Base-by-base conservation (phyloP, 2,329 filamentous ascomycete species). In the Penicillium psychrosexuale region DNA sequence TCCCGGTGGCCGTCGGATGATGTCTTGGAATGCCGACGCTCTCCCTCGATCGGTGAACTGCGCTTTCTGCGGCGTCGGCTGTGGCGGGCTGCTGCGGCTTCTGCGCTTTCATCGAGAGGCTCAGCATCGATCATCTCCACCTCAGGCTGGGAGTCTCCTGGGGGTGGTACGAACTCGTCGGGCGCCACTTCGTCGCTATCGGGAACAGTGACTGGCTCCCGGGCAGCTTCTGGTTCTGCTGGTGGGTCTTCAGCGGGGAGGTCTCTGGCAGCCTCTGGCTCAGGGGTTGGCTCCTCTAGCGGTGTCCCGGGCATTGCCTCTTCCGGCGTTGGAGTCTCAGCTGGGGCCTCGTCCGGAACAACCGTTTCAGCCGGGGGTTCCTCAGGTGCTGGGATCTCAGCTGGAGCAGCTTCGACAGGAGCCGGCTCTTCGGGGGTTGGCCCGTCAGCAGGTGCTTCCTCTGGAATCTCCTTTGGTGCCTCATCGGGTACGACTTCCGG, bases 11-110 rank as follows among this genome's bases (percentile, higher is more conserved):
- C 67, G 47, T 75, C 73, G 5, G 67, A 69, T 3, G 72, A 76
- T 27, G 66, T 63, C 48, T 69, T 76, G 4, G 73, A 74, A 37
- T 66, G 64, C 8, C 68, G 67, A 51, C 69, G 69, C 28, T 74
- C 72, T 24, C 66, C 65, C 2, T 71, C 68, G 27, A 61, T 53
- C 8, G 68, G 62, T 2, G 67, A 66, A 15, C n/a, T 48, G 24
- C 66, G 69, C 52, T 65, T 66, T 65, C 69, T 72, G 47, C 63
- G 72, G 49, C 67, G 69, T 31, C 66, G 65, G 17, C 51, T 57
- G 30, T 64, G 55, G 5, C 57, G 47, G 7, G 51, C 56, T 13
- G 47, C 48, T 30, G 47, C 49, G 3, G 53, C 53, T 28, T 53
- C 63, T 39, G 44, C 58, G 12, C 47, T 50, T 50, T 60, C 56